Percentiles rank a stretch among this genome's conserved stretches.
Evolutionary conservation across 2,329 filamentous ascomycete species (phyloP).

Genomic region (Pseudogymnoascus sp.): DNA sequence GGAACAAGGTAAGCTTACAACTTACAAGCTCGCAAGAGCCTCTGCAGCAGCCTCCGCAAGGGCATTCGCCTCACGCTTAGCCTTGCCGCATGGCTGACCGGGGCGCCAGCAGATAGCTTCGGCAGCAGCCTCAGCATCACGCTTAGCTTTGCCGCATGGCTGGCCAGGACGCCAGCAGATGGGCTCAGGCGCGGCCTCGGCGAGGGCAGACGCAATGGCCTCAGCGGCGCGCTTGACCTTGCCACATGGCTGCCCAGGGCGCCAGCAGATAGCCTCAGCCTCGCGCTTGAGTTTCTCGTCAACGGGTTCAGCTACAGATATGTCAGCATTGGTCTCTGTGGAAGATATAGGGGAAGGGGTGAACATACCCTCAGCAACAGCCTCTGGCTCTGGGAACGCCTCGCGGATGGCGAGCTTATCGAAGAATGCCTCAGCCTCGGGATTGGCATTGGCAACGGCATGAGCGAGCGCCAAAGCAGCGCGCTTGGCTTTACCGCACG

Average conservation of each 20-base stretch:
- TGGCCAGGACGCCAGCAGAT: conserved; percentile 31
- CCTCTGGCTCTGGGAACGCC: conserved; percentile 25
- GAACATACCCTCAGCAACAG: not conserved
- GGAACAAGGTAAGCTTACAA: not conserved
- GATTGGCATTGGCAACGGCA: conserved; percentile 21
- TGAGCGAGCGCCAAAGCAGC: conserved; percentile 35
- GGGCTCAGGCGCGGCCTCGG: conserved; percentile 17
- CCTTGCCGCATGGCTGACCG: conserved; percentile 24
- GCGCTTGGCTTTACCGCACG: conserved; percentile 41
- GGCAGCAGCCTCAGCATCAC: conserved; percentile 11
- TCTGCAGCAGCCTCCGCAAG: conserved; percentile 13
- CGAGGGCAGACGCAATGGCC: conserved; percentile 26
- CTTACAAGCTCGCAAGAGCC: not conserved
- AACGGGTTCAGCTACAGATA: conserved; percentile 9
- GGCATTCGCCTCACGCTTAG: conserved; percentile 16
- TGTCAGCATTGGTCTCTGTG: not conserved
- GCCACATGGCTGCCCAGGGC: conserved; percentile 26
- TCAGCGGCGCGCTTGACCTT: conserved; percentile 32
- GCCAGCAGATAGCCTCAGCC: conserved; percentile 22
- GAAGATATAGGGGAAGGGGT: conserved; percentile 9
- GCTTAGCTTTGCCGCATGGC: conserved; percentile 18
- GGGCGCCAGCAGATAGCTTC: conserved; percentile 22
- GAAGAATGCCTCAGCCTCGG: conserved; percentile 15
- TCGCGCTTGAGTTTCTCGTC: not conserved
- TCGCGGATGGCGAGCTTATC: not conserved